These are phyloP conservation scores for Canavalia gladiata DNA, from an alignment of 306 rosid species.

Conservation along the genomic window DNA sequence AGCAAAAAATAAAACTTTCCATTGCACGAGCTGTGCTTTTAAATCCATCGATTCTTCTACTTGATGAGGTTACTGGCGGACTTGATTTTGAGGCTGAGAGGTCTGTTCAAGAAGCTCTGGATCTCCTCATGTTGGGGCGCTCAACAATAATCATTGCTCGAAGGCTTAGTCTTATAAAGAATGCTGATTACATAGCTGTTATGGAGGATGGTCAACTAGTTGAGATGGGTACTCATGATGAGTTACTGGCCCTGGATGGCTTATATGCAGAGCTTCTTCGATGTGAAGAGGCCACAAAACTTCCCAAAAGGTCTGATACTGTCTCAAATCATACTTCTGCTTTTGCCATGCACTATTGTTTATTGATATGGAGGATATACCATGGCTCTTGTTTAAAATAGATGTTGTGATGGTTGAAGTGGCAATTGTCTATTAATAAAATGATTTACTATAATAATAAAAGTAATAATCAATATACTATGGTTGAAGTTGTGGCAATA, in stretches of 20 bases:
- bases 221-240: slow-evolving; percentile 99
- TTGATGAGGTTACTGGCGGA: slow-evolving; percentile 99
- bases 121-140: slow-evolving; percentile 98
- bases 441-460: slow-evolving; percentile 32
- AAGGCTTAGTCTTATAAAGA: slow-evolving; percentile 97
- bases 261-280: slow-evolving; percentile 96
- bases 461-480: slow-evolving; percentile 23
- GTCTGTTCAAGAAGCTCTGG: slow-evolving; percentile 95
- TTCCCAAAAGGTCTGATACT: slow-evolving; percentile 87
- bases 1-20: slow-evolving; percentile 95
- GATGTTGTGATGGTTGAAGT: slow-evolving; percentile 17
- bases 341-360: slow-evolving; percentile 24
- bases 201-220: slow-evolving; percentile 99
- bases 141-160: slow-evolving; percentile 99
- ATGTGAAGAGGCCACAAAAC: slow-evolving; percentile 97
- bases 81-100: slow-evolving; percentile 99
- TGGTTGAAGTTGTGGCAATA: slow-evolving; percentile 16
- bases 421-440: not conserved
- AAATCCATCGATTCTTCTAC: slow-evolving; percentile 95
- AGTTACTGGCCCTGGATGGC: slow-evolving; percentile 78
- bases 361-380: slow-evolving; percentile 35
- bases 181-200: slow-evolving; percentile 98
- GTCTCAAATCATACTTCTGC: slow-evolving; percentile 44
- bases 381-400: slow-evolving; percentile 1
- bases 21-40: slow-evolving; percentile 98